These are phyloP conservation scores for Phaeosphaeriaceae sp. DNA, from an alignment of 2,329 filamentous ascomycete species.

Conservation along the genomic window DNA sequence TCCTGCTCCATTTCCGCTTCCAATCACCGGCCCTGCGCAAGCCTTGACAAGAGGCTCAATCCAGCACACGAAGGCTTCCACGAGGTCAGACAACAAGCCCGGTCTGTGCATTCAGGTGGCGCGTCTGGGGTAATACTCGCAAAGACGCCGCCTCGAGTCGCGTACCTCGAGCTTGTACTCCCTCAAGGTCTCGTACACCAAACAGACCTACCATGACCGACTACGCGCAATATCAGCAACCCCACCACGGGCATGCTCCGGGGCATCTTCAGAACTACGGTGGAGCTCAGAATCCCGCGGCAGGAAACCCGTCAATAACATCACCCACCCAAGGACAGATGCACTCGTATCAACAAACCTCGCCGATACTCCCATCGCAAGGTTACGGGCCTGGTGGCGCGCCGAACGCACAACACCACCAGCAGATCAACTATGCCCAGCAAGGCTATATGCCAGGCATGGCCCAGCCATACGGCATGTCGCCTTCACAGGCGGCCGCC, in stretches of 20 bases:
- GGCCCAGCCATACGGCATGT: conserved; percentile 77
- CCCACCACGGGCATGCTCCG: conserved; percentile 55
- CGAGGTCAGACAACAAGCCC: conserved; percentile 22
- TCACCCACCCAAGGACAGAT: conserved; percentile 71
- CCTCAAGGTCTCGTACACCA: conserved; percentile 28
- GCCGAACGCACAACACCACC: conserved; percentile 67
- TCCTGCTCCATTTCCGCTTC: conserved; percentile 21
- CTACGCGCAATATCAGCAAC: conserved; percentile 58
- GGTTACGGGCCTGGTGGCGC: conserved; percentile 70
- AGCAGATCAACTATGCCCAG: conserved; percentile 82
- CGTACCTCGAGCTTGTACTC: conserved; percentile 32
- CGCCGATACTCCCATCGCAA: conserved; percentile 81
- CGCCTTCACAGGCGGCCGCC: conserved; percentile 85
- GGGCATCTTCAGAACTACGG: conserved; percentile 51
- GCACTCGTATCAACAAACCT: conserved; percentile 70
- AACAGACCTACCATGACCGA: conserved; percentile 52
- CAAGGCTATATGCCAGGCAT: conserved; percentile 79
- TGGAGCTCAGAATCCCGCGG: conserved; percentile 44
- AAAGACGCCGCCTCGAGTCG: conserved; percentile 33
- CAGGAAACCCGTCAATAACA: conserved; percentile 63
- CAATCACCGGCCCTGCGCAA: conserved; percentile 35
- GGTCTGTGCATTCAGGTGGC: conserved; percentile 42
- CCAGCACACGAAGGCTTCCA: conserved; percentile 23
- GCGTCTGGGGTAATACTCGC: conserved; percentile 41
- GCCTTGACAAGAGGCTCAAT: conserved; percentile 25